Conservation (phyloP, 768 basidiomycete genomes). For the Mycena maculata region DNA sequence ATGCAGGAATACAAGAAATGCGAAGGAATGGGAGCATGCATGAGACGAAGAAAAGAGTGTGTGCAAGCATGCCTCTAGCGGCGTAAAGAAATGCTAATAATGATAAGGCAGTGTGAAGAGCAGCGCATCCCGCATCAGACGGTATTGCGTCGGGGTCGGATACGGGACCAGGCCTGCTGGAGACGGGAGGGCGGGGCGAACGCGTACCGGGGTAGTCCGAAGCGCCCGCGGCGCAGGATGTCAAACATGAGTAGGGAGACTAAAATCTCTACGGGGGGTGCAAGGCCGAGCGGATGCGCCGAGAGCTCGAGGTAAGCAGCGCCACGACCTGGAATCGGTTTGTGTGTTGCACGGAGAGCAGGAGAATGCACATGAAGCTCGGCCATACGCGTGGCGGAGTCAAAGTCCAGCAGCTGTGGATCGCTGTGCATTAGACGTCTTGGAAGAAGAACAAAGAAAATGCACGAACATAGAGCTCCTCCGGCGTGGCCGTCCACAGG, state of each 20-base stretch:
- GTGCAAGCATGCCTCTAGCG: background rate
- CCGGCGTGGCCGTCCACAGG: constrained; percentile 68
- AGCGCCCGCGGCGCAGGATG: constrained; percentile 69
- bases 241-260: constrained; percentile 76
- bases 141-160: constrained; percentile 15
- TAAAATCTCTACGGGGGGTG: constrained; percentile 11
- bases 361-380: constrained; percentile 40
- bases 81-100: background rate
- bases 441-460: constrained; percentile 8
- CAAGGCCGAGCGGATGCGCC: constrained; percentile 26
- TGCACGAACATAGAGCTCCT: constrained; percentile 61
- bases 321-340: constrained; percentile 22
- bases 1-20: background rate
- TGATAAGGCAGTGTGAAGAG: background rate
- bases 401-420: constrained; percentile 63
- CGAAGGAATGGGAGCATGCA: background rate
- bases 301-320: constrained; percentile 24
- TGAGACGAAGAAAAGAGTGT: constrained; percentile 4
- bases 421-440: constrained; percentile 13
- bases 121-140: background rate
- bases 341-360: constrained; percentile 63
- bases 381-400: constrained; percentile 58
- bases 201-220: constrained; percentile 59
- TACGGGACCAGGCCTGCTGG: constrained; percentile 20
- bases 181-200: constrained; percentile 48